Percentiles rank a stretch among this genome's conserved stretches.
phyloP scores from a whole-genome alignment of 2,329 filamentous ascomycete species.

The Cladosporium austrohemisphaericum region DNA sequence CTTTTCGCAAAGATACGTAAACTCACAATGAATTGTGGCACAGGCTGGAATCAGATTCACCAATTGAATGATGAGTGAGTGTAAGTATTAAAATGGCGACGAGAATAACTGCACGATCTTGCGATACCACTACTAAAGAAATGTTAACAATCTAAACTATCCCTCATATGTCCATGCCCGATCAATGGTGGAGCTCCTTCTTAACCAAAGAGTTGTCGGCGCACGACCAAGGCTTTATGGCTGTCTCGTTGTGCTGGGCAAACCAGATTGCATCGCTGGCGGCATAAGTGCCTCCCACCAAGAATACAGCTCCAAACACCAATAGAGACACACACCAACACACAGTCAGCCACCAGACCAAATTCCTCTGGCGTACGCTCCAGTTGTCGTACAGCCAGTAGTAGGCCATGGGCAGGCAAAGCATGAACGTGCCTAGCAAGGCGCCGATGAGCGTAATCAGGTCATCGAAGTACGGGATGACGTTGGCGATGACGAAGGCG shows the following conservation, averaged over 20 bases:
- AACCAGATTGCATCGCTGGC: background rate
- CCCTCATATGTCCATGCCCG: too few relatives aligned
- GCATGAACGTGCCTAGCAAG: constrained; percentile 62
- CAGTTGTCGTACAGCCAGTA: constrained; percentile 39
- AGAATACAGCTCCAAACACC: background rate
- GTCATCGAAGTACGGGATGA: constrained; percentile 14
- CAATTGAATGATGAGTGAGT: too few relatives aligned
- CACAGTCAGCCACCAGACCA: constrained; percentile 16
- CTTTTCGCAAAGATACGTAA: too few relatives aligned
- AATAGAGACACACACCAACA: background rate
- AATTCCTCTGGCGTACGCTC: constrained; percentile 36
- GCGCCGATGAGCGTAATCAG: constrained; percentile 40
- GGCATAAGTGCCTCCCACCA: background rate
- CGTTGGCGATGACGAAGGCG: constrained; percentile 62
- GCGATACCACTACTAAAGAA: too few relatives aligned
- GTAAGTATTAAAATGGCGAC: too few relatives aligned
- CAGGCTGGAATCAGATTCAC: too few relatives aligned
- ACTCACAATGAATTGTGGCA: too few relatives aligned
- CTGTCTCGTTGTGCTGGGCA: background rate
- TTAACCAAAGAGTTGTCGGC: background rate
- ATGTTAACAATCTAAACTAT: too few relatives aligned
- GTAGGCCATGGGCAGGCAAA: constrained; percentile 11
- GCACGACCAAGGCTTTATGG: background rate
- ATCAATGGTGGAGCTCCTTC: too few relatives aligned
- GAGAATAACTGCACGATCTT: too few relatives aligned